These are phyloP conservation scores for Naganishia sp. DNA, from an alignment of 1,284 basidiomycete species.

Conservation along the genomic window DNA sequence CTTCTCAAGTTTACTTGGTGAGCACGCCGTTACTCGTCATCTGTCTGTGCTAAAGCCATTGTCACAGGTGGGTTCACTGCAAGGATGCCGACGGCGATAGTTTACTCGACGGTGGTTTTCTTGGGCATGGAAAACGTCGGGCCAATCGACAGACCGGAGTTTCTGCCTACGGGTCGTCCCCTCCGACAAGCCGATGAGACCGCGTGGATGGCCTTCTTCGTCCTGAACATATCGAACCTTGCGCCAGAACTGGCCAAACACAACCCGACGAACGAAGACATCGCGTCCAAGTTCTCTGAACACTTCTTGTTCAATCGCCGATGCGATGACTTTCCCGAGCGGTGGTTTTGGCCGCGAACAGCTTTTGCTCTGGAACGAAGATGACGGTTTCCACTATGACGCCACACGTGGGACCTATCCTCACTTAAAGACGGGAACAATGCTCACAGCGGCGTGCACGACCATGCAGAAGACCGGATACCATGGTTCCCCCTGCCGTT, in stretches of 20 bases:
- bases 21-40: not conserved
- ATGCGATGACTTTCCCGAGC: conserved; percentile 88
- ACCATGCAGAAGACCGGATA: too few species aligned
- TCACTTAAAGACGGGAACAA: too few species aligned
- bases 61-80: conserved; percentile 82
- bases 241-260: conserved; percentile 97
- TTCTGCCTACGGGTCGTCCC: conserved; percentile 84
- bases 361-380: conserved; percentile 87
- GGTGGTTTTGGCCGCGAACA: conserved; percentile 66
- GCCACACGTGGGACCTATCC: too few species aligned
- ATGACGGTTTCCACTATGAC: conserved; percentile 98
- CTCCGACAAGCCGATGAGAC: conserved; percentile 97
- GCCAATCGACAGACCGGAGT: conserved; percentile 95
- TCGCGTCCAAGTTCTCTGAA: conserved; percentile 83
- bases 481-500: too few species aligned
- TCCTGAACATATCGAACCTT: conserved; percentile 96
- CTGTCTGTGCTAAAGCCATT: conserved; percentile 55
- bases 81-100: conserved; percentile 93
- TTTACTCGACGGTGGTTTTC: conserved; percentile 97
- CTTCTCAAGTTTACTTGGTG: conserved; percentile 92
- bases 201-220: conserved; percentile 99
- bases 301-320: conserved; percentile 95
- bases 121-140: conserved; percentile 97
- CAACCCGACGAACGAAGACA: conserved; percentile 96
- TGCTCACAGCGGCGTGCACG: too few species aligned